Evolutionary conservation across 495 filamentous ascomycete genomes (phyloP), one percentile per base, ranked within the genome.

Genomic region (Eremomyces bilateralis): DNA sequence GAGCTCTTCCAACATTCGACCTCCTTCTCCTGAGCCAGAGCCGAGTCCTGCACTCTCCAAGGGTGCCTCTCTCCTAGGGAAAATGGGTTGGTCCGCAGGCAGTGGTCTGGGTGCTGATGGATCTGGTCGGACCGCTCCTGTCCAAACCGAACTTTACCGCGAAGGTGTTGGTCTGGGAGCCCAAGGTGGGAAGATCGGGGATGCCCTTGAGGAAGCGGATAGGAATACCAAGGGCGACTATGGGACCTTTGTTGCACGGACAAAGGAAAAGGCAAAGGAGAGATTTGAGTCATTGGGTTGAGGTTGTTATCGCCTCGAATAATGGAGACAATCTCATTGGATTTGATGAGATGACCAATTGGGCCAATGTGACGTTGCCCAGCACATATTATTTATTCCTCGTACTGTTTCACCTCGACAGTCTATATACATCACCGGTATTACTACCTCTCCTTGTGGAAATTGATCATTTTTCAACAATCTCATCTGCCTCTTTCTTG

Each of bases 41-140:
- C 49, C 54, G 11, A 63, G 65, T 37, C 39, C 47, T 3, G 30
- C 10, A 8, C 53, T 52, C 1, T 84, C 79, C n/a, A 92, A 84
- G 57, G 84, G 83, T 17, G 77, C 79, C 4, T 70, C 75, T 1
- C 58, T 94, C 21, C 64, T 94, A 4, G 72, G 75, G 33, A 92
- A 91, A 57, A 90, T 92, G 80, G 83, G 83, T 12, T 92, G 79
- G 79, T 72, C 63, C 10, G 67, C 68, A 2, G 83, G 83, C 1
- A 64, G 71, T 37, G 84, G 84, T 1, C 59, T 94, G 15, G 84
- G 84, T 29, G 79, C 75, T 2, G 67, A 75, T 42, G 78, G 82
- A 0, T 71, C 72, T 1, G 84, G 83, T 2, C 67, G 73, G 33
- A 80, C 71, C 0, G 73, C 73, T 13, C 76, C 79, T 0, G 76